A percentile compares a stretch with the other conserved stretches of the same genome.
Evolutionary conservation across 2,329 filamentous ascomycete species (phyloP).

Genomic region (Pseudocercospora eumusae): DNA sequence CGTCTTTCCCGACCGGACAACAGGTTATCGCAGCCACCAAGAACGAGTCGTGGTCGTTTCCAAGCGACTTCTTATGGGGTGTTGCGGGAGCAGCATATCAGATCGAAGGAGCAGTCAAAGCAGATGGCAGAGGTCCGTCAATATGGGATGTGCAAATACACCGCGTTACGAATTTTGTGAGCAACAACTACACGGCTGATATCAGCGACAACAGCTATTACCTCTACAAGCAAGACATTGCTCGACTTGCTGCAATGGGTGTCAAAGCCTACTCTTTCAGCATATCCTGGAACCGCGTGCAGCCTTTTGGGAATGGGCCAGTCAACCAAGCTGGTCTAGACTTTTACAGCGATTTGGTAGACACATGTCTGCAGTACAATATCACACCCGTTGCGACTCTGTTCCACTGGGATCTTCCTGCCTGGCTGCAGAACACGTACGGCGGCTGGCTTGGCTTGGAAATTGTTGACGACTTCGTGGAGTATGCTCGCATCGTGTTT

Average conservation of each 20-base stretch:
- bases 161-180: constrained; percentile 39
- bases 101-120: constrained; percentile 37
- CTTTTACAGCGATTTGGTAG: constrained; percentile 54
- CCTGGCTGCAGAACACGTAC: constrained; percentile 34
- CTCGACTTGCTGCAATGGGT: constrained; percentile 45
- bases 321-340: constrained; percentile 51
- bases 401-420: constrained; percentile 46
- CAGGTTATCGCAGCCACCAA: constrained; percentile 37
- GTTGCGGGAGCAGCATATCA: constrained; percentile 39
- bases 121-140: constrained; percentile 36
- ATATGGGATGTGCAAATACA: constrained; percentile 38
- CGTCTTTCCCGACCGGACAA: constrained; percentile 38
- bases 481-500: constrained; percentile 45
- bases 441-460: constrained; percentile 44
- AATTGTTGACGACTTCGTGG: constrained; percentile 43
- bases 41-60: constrained; percentile 38
- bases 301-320: constrained; percentile 51
- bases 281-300: constrained; percentile 52
- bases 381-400: constrained; percentile 51
- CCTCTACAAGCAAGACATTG: constrained; percentile 44
- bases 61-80: constrained; percentile 37
- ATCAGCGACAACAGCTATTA: constrained; percentile 42
- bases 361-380: constrained; percentile 42
- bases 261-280: constrained; percentile 45
- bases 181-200: constrained; percentile 47